Evolutionary conservation across 441 rosid species (phyloP), one percentile per base, ranked within the genome.

Genomic region (Aleurites moluccanus): DNA sequence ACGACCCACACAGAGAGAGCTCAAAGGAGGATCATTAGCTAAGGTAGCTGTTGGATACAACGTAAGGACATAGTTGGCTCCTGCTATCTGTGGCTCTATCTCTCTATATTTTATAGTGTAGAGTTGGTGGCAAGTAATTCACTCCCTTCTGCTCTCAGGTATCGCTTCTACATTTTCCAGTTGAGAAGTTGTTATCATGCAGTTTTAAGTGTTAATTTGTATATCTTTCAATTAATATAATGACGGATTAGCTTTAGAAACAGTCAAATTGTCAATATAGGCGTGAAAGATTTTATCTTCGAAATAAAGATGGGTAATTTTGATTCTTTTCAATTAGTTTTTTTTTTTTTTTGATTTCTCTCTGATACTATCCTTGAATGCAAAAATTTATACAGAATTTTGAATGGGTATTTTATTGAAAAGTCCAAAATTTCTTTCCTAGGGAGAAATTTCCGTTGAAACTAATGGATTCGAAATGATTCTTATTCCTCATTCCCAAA

Each of bases 401-500:
- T 55, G 25, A 55, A 55, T 8, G 60, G 60, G 28, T 21, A 10
- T 55, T 55, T 55, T n/a, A 28, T 59, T 59, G 30, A 59, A 23
- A 59, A 23, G 10, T 23, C 27, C 25, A 61, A 11, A 62, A 33
- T 62, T 62, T 62, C 21, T 16, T 57, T 30, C 23, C 23, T 60
- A 30, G 11, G 25, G 25, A 21, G 30, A 11, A 11, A 14, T 57
- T 57, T 15, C 62, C 62, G 0, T 57, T 57, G 6, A 63, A 33
- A 18, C 23, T 30, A 27, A 57, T 57, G 53, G 20, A 20, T 57
- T 57, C 38, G 21, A 56, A n/a, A 28, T 21, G 92, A 90, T 59
- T 86, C 91, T 8, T 77, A 81, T 1, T 81, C 81, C 10, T 83
- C 85, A 0, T 70, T 21, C 21, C 80, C 18, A 70, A 27, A 74